Evolutionary conservation across 176 grass and related monocot genomes (phyloP).

Genomic region (Panicum miliaceum): DNA sequence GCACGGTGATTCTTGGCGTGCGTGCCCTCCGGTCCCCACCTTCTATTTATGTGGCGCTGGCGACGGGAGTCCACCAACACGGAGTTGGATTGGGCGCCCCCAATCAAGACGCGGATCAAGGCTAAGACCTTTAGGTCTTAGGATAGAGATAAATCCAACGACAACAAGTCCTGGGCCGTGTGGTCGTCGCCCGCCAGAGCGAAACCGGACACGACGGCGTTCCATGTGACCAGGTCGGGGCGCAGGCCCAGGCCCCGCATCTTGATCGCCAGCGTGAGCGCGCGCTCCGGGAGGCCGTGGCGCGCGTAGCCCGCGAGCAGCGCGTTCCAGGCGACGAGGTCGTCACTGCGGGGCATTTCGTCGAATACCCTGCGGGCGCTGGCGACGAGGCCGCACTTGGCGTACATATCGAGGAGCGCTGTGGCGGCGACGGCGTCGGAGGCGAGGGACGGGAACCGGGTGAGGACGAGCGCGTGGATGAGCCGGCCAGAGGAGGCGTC

Average conservation of each 20-base stretch:
- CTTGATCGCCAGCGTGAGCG: slow-evolving; percentile 57
- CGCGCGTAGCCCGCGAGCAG: slow-evolving; percentile 69
- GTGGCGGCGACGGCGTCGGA: slow-evolving; percentile 50
- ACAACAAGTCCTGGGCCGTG: slow-evolving; percentile 47
- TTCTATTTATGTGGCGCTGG: too few relatives aligned
- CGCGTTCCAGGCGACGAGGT: slow-evolving; percentile 71
- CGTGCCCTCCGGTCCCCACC: too few relatives aligned
- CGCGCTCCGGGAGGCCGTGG: slow-evolving; percentile 39
- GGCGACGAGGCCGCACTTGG: slow-evolving; percentile 49
- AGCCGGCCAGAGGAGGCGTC: slow-evolving; percentile 39
- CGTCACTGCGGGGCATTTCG: slow-evolving; percentile 31
- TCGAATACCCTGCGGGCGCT: slow-evolving; percentile 70
- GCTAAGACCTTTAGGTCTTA: too few relatives aligned
- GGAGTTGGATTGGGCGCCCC: too few relatives aligned
- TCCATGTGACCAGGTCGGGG: slow-evolving; percentile 67
- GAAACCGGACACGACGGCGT: slow-evolving; percentile 56
- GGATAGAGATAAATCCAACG: too few relatives aligned
- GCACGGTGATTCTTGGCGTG: too few relatives aligned
- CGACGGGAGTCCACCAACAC: too few relatives aligned
- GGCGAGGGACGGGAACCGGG: slow-evolving; percentile 36
- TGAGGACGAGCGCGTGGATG: slow-evolving; percentile 52
- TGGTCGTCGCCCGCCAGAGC: slow-evolving; percentile 38
- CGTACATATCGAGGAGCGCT: slow-evolving; percentile 69
- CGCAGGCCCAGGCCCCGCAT: slow-evolving; percentile 44
- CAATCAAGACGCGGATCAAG: too few relatives aligned